Base-by-base conservation (phyloP, 2,329 filamentous ascomycete genomes). In the Zalaria sp. region DNA sequence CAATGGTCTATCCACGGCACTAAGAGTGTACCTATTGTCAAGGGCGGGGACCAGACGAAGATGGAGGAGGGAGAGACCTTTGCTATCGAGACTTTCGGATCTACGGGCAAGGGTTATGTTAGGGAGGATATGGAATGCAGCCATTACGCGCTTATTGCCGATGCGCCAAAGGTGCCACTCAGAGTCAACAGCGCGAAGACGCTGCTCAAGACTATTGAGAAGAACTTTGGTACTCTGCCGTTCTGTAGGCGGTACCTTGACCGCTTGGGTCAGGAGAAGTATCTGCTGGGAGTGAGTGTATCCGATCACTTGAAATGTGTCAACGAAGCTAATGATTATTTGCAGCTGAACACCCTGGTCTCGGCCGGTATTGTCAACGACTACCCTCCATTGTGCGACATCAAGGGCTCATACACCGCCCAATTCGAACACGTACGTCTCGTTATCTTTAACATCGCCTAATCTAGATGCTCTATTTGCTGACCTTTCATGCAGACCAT, bases 171-270 rank as follows among this genome's bases (percentile, higher is more conserved):
- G 39, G 56, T 58, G n/a, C 55, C 59, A 4, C 50, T 61, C 11
- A 48, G 58, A 10, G 65, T 75, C 7, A 60, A 67, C 3, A 73
- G 70, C 1, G 75, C 77, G 8, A 75, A 71, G 44, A 65, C 67
- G 4, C 54, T 81, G 34, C 64, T 74, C 46, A 73, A 72, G 50
- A 71, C 64, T 0, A 79, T 81, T 50, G 66, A 72, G 39, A 69
- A 75, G 49, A 77, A 79, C 45, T 81, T 81, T 44, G 73, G 75
- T 18, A 75, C 70, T 1, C 51, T 81, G 27, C 71, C 75, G 1
- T 80, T 79, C 52, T 77, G 66, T 43, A 66, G 75, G 18, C 71
- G 76, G 5, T 79, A 79, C 47, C 65, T 81, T 27, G 75, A 80
- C 35, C 68, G 74, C n/a, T 59, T 80, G n/a, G 77, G 77, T 0